These are phyloP conservation scores for Carpinus fangiana DNA, from an alignment of 306 rosid genomes.

Conservation along the genomic window DNA sequence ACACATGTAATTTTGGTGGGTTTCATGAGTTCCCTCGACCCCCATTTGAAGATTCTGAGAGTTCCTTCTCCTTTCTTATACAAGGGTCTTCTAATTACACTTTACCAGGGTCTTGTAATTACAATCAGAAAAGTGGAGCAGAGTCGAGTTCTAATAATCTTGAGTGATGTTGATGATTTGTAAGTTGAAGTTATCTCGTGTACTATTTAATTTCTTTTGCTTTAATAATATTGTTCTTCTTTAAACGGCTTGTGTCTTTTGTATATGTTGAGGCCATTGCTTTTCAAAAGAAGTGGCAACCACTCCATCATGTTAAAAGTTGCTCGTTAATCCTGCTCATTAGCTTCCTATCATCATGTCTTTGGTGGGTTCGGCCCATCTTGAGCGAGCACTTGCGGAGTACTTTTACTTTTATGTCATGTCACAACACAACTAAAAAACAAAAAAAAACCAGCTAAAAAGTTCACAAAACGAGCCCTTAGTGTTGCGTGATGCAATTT, in stretches of 20 bases:
- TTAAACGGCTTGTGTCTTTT: conserved; percentile 13
- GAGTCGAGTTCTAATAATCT: conserved; percentile 50
- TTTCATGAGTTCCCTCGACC: conserved; percentile 87
- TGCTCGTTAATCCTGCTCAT: too few relatives aligned
- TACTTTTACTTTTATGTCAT: too few relatives aligned
- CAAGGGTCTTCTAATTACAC: conserved; percentile 64
- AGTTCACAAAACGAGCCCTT: too few relatives aligned
- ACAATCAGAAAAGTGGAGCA: conserved; percentile 57
- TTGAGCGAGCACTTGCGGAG: too few relatives aligned
- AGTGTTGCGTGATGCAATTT: too few relatives aligned
- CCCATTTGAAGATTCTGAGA: conserved; percentile 76
- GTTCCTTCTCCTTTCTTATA: conserved; percentile 71
- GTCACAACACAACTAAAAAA: too few relatives aligned
- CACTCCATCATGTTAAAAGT: background rate
- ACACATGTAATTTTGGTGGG: conserved; percentile 71
- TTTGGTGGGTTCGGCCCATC: too few relatives aligned
- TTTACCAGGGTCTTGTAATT: conserved; percentile 63
- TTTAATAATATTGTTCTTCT: conserved; percentile 32
- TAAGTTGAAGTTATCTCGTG: conserved; percentile 32
- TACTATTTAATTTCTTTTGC: conserved; percentile 40
- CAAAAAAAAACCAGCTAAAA: too few relatives aligned
- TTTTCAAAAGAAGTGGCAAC: background rate
- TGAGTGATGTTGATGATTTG: conserved; percentile 25
- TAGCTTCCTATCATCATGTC: too few relatives aligned
- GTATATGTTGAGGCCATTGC: background rate